Base-by-base conservation (phyloP, 1,284 basidiomycete species). In the Coniferiporia sulphurascens region DNA sequence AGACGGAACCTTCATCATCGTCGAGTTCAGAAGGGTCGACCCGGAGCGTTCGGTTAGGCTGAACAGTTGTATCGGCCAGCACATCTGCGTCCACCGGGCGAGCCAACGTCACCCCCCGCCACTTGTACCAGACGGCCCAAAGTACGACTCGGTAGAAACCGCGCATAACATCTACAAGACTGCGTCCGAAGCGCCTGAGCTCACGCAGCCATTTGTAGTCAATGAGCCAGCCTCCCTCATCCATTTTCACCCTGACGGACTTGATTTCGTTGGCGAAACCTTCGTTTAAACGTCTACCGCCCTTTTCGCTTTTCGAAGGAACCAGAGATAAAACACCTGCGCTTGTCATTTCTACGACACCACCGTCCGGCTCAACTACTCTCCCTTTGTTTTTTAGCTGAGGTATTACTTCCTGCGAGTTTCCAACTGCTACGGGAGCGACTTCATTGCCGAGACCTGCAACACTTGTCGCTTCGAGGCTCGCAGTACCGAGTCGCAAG, bases 361-460 rank as follows among this genome's bases (percentile, higher is more conserved):
- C 69, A 32, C 65, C 65, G 35, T 73, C 48, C n/a, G 69, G 46
- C 36, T 17, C 17, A 19, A 7, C 19, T 5, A 17, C 34, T 35
- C 32, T 56, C 21, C 13, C 43, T 32, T 51, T 48, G 13, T 21
- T 35, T n/a, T 46, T 38, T 13, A 58, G 22, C 15, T 55, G 36
- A 17, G 53, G 22, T 32, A 52, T 52, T 45, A 56, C 51, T 34
- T 49, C 52, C n/a, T 49, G 50, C 2, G 70, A 64, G 53, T 65
- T 71, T 55, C 73, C 63, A 27, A 76, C 72, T 48, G 75, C 65
- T 38, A 89, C 74, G 0, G 78, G 73, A 17, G 81, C 80, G 19
- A 89, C 83, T 69, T 91, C 87, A 66, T 91, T 89, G 1, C 85
- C 84, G 66, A 87, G 78, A 1, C 88, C 89, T 17, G 82, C 78